Evolutionary conservation across 2,329 filamentous ascomycete species (phyloP).

Genomic region (Aspergillus glaucus): DNA sequence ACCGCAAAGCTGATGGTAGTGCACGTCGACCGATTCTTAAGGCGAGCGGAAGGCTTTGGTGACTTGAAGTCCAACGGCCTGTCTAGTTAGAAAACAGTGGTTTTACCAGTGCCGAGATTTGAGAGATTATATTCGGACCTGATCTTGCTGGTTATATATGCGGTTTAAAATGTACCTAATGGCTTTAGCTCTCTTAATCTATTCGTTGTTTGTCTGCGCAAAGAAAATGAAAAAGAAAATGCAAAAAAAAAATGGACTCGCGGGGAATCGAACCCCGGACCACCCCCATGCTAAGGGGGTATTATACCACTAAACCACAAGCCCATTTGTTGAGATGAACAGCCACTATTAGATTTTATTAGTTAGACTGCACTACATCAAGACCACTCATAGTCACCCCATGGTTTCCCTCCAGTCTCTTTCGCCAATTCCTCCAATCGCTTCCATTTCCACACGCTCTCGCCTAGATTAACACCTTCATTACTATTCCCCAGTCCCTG

Average conservation of each 20-base stretch:
- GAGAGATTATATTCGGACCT: too few relatives aligned
- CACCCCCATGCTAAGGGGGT: slow-evolving; percentile 44
- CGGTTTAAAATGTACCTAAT: too few relatives aligned
- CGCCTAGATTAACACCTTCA: slow-evolving; percentile 23
- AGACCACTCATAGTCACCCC: slow-evolving; percentile 9
- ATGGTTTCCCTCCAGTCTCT: slow-evolving; percentile 20
- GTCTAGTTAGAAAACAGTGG: too few relatives aligned
- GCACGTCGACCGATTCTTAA: too few relatives aligned
- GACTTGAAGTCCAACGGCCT: too few relatives aligned
- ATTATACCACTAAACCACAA: slow-evolving; percentile 46
- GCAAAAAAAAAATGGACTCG: slow-evolving; percentile 34
- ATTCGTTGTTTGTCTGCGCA: too few relatives aligned
- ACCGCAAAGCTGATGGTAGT: too few relatives aligned
- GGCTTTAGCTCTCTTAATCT: too few relatives aligned
- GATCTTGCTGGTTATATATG: too few relatives aligned
- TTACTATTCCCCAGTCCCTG: slow-evolving; percentile 21
- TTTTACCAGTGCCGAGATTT: too few relatives aligned
- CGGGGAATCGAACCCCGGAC: slow-evolving; percentile 46
- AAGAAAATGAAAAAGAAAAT: not conserved
- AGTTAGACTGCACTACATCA: not conserved
- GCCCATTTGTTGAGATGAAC: slow-evolving; percentile 12
- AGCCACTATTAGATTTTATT: not conserved
- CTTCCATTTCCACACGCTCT: slow-evolving; percentile 26
- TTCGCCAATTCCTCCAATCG: slow-evolving; percentile 20
- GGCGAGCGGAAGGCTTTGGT: too few relatives aligned